Evolutionary conservation across 768 basidiomycete genomes (phyloP).

Genomic region (Lentinula lateritia): DNA sequence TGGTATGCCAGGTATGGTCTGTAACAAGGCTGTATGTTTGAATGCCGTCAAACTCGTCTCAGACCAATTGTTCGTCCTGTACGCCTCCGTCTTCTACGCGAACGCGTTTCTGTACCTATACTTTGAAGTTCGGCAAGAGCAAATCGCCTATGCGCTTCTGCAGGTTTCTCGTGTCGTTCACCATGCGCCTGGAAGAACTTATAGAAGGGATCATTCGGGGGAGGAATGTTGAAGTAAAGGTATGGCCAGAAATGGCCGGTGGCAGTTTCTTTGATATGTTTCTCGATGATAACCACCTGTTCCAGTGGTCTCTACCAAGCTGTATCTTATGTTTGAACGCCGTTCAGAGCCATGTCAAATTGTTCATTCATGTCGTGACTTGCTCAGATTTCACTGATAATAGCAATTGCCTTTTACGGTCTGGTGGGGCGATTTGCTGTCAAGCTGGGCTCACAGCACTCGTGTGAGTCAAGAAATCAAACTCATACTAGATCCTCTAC

Average conservation of each 20-base stretch:
- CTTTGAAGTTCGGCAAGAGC: conserved; percentile 17
- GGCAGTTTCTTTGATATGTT: background rate
- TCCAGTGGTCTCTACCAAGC: background rate
- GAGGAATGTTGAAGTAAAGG: background rate
- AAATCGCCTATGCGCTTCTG: conserved; percentile 18
- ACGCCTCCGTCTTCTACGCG: conserved; percentile 32
- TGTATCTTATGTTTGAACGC: background rate
- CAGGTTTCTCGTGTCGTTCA: conserved; percentile 19
- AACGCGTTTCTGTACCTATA: conserved; percentile 34
- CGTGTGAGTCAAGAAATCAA: background rate
- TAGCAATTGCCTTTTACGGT: background rate
- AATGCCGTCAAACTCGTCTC: no score
- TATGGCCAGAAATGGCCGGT: background rate
- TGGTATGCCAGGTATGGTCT: no score
- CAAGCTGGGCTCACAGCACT: background rate
- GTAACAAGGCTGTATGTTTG: no score
- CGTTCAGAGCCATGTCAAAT: no score
- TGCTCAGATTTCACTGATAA: background rate
- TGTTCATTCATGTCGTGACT: background rate
- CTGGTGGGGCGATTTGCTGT: background rate
- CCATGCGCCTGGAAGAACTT: conserved; percentile 21
- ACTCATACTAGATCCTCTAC: no score
- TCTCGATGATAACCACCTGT: background rate
- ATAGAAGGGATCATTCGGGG: conserved; percentile 13
- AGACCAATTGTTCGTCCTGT: conserved; percentile 28